Percentiles rank a stretch among this genome's conserved stretches.
phyloP scores from a whole-genome alignment of 2,329 filamentous ascomycete genomes.

The Colletotrichum horii region DNA sequence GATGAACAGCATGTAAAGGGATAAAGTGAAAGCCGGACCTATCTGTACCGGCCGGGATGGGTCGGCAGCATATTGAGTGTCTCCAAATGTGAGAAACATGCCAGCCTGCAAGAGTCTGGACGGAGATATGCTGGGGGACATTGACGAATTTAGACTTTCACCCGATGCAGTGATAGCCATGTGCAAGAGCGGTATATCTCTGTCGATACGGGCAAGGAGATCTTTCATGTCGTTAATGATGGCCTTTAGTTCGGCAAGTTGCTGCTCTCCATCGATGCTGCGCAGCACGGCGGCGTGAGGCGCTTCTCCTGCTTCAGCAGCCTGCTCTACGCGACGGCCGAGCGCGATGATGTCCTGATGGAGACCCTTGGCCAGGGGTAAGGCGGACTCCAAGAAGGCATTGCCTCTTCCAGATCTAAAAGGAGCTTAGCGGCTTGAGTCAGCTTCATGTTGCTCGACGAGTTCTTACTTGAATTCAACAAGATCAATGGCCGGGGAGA shows the following conservation, averaged over 20 bases:
- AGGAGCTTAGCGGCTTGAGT: constrained; percentile 24
- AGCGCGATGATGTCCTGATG: constrained; percentile 83
- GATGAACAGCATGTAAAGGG: constrained; percentile 93
- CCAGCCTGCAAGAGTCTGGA: constrained; percentile 92
- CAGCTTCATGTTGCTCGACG: not conserved
- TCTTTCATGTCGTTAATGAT: constrained; percentile 79
- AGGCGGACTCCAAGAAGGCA: constrained; percentile 77
- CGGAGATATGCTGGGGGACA: constrained; percentile 85
- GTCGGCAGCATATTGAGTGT: constrained; percentile 77
- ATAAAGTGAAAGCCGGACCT: constrained; percentile 84
- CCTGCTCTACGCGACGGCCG: constrained; percentile 74
- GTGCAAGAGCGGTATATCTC: constrained; percentile 89
- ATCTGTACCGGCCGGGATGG: constrained; percentile 75
- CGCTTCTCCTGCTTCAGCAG: constrained; percentile 68
- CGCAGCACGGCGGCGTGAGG: constrained; percentile 44
- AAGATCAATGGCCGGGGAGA: constrained; percentile 90
- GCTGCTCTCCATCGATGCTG: constrained; percentile 56
- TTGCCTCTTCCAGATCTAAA: constrained; percentile 59
- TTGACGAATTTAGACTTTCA: constrained; percentile 79
- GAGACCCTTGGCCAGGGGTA: constrained; percentile 81
- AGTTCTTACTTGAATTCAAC: constrained; percentile 79
- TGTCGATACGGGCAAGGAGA: constrained; percentile 81
- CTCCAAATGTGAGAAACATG: constrained; percentile 85
- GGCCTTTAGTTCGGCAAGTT: constrained; percentile 67
- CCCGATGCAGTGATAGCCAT: constrained; percentile 94